These are phyloP conservation scores for Lipomyces starkeyi DNA, from an alignment of 805 yeast genomes.

Conservation along the genomic window DNA sequence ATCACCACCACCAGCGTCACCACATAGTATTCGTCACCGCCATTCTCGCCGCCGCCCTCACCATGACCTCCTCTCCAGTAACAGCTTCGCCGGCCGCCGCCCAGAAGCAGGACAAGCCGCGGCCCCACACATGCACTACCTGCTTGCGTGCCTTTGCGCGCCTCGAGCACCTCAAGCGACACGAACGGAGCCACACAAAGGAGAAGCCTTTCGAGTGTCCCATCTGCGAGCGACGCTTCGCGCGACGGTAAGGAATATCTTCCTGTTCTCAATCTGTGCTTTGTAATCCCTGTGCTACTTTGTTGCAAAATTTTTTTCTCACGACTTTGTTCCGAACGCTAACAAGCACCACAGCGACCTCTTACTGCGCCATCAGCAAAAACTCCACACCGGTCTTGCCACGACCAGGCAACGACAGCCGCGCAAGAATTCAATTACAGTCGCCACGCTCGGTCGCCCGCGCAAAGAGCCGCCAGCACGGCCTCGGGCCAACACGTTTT, in stretches of 20 bases:
- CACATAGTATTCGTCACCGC: too few species aligned
- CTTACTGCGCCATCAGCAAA: constrained; percentile 89
- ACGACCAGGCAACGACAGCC: constrained; percentile 28
- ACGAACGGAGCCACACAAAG: constrained; percentile 91
- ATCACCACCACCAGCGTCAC: too few species aligned
- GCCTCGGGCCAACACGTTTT: constrained; percentile 35
- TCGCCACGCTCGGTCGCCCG: constrained; percentile 33
- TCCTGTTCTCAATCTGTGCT: not conserved
- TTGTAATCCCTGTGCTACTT: constrained; percentile 55
- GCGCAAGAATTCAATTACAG: constrained; percentile 35
- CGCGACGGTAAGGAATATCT: constrained; percentile 58
- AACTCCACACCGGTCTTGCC: constrained; percentile 60
- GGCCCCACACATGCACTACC: constrained; percentile 88
- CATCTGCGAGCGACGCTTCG: constrained; percentile 94
- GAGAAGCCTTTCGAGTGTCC: constrained; percentile 97
- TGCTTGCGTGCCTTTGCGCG: constrained; percentile 97
- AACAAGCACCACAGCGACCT: constrained; percentile 43
- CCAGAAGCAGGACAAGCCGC: constrained; percentile 82
- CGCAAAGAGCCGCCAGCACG: constrained; percentile 17
- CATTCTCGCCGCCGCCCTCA: constrained; percentile 12
- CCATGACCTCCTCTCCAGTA: constrained; percentile 6
- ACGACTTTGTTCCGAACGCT: not conserved
- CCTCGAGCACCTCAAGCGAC: constrained; percentile 90
- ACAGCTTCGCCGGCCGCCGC: constrained; percentile 15
- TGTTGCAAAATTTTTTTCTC: not conserved